phyloP scores from a whole-genome alignment of 2,329 filamentous ascomycete genomes.

The Ophiocordyceps camponoti-saundersi region DNA sequence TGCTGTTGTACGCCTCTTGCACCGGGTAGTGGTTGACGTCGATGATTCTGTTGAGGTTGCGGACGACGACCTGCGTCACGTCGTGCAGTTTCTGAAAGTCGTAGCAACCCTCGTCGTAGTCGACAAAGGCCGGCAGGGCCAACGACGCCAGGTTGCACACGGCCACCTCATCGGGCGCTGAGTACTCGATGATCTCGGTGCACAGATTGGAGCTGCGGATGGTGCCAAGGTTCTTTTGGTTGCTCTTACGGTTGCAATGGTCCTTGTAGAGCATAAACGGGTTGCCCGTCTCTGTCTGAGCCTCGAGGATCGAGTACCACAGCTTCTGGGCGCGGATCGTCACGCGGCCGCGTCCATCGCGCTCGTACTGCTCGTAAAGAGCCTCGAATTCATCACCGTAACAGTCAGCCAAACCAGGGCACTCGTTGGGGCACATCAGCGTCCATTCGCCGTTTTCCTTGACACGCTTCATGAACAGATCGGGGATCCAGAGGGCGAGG shows the following conservation, averaged over 20 bases:
- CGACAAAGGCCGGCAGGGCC: slow-evolving; percentile 78
- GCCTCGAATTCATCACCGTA: slow-evolving; percentile 96
- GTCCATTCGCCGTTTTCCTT: slow-evolving; percentile 96
- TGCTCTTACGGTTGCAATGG: slow-evolving; percentile 95
- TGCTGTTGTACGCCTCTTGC: slow-evolving; percentile 80
- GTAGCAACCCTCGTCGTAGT: slow-evolving; percentile 69
- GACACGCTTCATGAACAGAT: slow-evolving; percentile 99
- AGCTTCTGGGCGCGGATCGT: slow-evolving; percentile 97
- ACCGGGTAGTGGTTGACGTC: slow-evolving; percentile 99
- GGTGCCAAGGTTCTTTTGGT: slow-evolving; percentile 98
- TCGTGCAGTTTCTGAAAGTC: slow-evolving; percentile 97
- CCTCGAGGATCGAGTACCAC: slow-evolving; percentile 96
- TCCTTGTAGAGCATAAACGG: slow-evolving; percentile 99
- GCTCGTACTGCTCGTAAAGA: slow-evolving; percentile 86
- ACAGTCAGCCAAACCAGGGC: slow-evolving; percentile 83
- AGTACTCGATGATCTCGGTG: slow-evolving; percentile 98
- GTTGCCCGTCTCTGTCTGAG: slow-evolving; percentile 96
- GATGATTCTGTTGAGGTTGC: slow-evolving; percentile 96
- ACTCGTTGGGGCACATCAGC: slow-evolving; percentile 95
- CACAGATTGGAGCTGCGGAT: slow-evolving; percentile 98
- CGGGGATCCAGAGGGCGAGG: slow-evolving; percentile 94
- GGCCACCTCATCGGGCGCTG: slow-evolving; percentile 89
- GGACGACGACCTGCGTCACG: slow-evolving; percentile 78
- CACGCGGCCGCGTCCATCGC: slow-evolving; percentile 70
- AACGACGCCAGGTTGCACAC: slow-evolving; percentile 96